These are phyloP conservation scores for Termitomyces eurrhizus DNA, from an alignment of 768 basidiomycete species.

Conservation along the genomic window DNA sequence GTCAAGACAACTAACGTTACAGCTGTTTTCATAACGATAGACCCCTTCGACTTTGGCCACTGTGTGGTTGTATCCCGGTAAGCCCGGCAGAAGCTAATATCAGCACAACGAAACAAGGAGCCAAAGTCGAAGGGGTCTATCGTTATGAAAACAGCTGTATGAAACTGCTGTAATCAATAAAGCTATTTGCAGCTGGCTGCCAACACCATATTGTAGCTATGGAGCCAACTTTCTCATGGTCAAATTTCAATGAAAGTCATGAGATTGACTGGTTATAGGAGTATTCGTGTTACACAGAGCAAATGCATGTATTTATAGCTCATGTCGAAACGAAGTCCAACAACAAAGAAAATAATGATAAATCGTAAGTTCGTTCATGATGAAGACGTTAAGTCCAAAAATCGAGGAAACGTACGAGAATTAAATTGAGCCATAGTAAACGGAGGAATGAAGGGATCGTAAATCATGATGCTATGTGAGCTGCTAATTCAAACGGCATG, in stretches of 20 bases:
- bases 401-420: neutral
- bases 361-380: constrained; percentile 9
- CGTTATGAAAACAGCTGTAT: too few species aligned
- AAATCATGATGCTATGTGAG: neutral
- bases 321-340: neutral
- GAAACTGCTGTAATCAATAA: too few species aligned
- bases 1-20: too few species aligned
- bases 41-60: too few species aligned
- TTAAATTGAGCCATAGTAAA: neutral
- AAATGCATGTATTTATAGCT: neutral
- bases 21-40: too few species aligned
- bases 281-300: neutral
- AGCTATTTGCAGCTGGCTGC: too few species aligned
- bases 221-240: neutral
- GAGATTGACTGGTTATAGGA: neutral
- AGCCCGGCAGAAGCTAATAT: too few species aligned
- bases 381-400: too few species aligned
- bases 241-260: neutral
- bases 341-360: constrained; percentile 15
- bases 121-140: too few species aligned
- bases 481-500: constrained; percentile 5
- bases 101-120: too few species aligned
- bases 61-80: too few species aligned
- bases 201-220: neutral
- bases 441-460: neutral